Conservation (phyloP, 257 asterid species). For the Solanum etuberosum region DNA sequence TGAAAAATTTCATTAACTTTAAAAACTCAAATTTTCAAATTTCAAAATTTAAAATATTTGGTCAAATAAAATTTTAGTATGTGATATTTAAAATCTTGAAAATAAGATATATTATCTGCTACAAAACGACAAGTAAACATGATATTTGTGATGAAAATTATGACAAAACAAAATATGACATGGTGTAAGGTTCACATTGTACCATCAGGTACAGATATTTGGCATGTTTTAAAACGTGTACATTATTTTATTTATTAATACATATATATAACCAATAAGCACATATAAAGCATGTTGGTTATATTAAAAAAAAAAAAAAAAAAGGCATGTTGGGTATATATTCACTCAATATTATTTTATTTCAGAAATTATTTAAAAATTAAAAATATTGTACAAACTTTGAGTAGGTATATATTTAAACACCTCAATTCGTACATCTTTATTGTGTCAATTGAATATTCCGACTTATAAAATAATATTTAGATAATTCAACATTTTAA, state of each 20-base stretch:
- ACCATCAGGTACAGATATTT: not conserved
- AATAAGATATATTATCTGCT: not conserved
- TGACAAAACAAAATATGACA: not conserved
- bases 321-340: not conserved
- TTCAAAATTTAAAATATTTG: too few relatives aligned
- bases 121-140: not conserved
- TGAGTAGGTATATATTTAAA: too few relatives aligned
- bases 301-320: too few relatives aligned
- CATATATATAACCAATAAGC: not conserved
- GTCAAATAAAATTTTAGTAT: accelerated
- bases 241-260: not conserved
- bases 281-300: not conserved
- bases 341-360: not conserved
- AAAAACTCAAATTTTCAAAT: too few relatives aligned
- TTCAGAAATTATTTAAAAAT: too few relatives aligned
- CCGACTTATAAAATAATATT: too few relatives aligned
- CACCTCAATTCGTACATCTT: too few relatives aligned
- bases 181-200: not conserved
- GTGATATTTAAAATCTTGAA: too few relatives aligned
- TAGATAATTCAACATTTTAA: too few relatives aligned
- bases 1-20: too few relatives aligned
- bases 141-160: not conserved
- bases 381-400: too few relatives aligned
- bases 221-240: not conserved
- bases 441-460: too few relatives aligned